These are phyloP conservation scores for Penicillium sp. DNA, from an alignment of 2,329 filamentous ascomycete genomes.

Conservation along the genomic window DNA sequence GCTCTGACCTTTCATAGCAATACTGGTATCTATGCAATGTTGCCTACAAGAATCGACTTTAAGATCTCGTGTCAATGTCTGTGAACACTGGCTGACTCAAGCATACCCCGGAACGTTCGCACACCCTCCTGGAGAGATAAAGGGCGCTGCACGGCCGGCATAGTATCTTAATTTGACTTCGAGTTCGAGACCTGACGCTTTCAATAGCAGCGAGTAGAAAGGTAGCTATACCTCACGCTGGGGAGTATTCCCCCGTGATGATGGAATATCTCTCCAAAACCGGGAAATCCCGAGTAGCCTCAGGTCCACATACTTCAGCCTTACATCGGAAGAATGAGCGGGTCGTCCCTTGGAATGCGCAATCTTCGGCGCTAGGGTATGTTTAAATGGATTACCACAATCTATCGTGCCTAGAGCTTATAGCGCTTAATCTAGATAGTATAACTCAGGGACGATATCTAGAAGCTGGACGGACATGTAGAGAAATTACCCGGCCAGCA, in stretches of 20 bases:
- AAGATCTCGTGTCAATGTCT: not conserved
- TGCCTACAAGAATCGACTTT: not conserved
- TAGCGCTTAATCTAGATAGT: not conserved
- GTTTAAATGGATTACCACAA: not conserved
- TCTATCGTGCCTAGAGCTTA: not conserved
- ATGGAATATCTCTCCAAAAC: not conserved
- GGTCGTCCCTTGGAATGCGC: slow-evolving; percentile 14
- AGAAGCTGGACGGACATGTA: not conserved
- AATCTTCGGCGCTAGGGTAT: not conserved
- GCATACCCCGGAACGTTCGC: not conserved
- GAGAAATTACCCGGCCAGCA: slow-evolving; percentile 8
- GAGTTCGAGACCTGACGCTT: not conserved
- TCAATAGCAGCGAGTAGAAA: not conserved
- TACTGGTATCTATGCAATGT: not conserved
- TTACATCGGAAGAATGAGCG: slow-evolving; percentile 19
- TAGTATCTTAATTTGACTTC: not conserved
- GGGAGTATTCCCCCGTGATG: not conserved
- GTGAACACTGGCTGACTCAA: not conserved
- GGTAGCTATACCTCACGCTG: not conserved
- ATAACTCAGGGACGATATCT: not conserved
- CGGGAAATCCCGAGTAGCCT: not conserved
- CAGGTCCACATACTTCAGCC: slow-evolving; percentile 16
- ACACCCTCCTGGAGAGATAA: not conserved
- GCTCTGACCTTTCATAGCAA: no score
- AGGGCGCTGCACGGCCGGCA: not conserved